Conservation (phyloP, 345 rosid genomes). For the Leavenworthia alabamica region DNA sequence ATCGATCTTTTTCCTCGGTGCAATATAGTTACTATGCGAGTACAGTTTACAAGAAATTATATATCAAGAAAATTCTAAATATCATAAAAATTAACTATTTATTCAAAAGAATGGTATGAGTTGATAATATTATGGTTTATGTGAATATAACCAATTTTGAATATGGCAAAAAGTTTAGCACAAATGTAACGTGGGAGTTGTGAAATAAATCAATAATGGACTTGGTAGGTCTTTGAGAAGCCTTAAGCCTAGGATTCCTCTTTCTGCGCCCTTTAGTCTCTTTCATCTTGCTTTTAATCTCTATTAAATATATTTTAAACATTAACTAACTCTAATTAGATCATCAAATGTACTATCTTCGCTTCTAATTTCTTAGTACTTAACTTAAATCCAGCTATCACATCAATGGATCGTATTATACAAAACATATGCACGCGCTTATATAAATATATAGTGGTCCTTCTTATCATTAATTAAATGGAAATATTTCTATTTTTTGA, state of each 20-base stretch:
- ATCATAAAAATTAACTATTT: no score
- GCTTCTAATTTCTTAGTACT: conserved; percentile 8
- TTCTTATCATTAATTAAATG: background rate
- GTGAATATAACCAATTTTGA: background rate
- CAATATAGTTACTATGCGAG: conserved; percentile 1
- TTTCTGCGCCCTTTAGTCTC: conserved; percentile 27
- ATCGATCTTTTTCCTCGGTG: conserved; percentile 1
- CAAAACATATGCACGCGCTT: conserved; percentile 16
- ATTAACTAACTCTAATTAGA: conserved; percentile 3
- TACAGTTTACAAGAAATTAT: conserved; percentile 8
- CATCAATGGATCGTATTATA: conserved; percentile 11
- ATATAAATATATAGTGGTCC: background rate
- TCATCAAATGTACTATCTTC: background rate
- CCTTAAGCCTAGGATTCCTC: conserved; percentile 30
- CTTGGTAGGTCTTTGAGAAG: conserved; percentile 18
- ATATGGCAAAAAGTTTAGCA: conserved; percentile 17
- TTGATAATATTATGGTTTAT: background rate
- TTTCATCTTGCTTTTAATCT: conserved; percentile 6
- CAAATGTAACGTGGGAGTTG: conserved; percentile 17
- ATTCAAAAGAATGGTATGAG: no score
- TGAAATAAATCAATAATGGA: conserved; percentile 9
- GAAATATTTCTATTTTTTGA: background rate
- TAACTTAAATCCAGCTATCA: conserved; percentile 9
- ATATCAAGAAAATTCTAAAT: no score
- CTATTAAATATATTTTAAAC: background rate